These are phyloP conservation scores for Bidens hawaiensis DNA, from an alignment of 140 eudicot genomes.

Conservation along the genomic window DNA sequence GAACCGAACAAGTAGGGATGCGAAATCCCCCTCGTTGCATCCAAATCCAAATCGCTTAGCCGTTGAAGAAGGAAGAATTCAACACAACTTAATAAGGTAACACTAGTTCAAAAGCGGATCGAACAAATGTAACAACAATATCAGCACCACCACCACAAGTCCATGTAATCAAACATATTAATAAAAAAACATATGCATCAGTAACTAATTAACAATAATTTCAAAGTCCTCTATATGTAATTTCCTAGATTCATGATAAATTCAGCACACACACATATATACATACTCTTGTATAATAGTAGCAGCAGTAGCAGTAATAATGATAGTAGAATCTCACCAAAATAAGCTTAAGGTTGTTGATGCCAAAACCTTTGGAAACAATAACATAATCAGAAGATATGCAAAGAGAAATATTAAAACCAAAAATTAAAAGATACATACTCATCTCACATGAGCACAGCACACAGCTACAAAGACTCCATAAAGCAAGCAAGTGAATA, in stretches of 20 bases:
- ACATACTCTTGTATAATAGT: slow-evolving; percentile 11
- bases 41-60: slow-evolving; percentile 30
- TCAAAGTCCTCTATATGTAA: no score
- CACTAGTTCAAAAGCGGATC: slow-evolving; percentile 53
- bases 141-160: no score
- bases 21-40: slow-evolving; percentile 30
- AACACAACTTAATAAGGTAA: slow-evolving; percentile 40
- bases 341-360: slow-evolving; percentile 48
- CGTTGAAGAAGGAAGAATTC: slow-evolving; percentile 40
- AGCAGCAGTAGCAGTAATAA: slow-evolving; percentile 1
- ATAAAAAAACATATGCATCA: neutral
- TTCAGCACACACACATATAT: neutral
- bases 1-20: slow-evolving; percentile 38
- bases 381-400: neutral
- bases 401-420: neutral
- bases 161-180: neutral
- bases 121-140: slow-evolving; percentile 39
- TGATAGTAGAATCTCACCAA: slow-evolving; percentile 60
- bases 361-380: slow-evolving; percentile 50
- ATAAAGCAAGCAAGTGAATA: neutral
- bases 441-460: no score
- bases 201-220: neutral
- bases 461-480: no score
- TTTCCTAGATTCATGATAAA: no score
- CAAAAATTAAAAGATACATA: slow-evolving; percentile 10